Base-by-base conservation (phyloP, 2,329 filamentous ascomycete genomes). In the Paraconiothyrium brasiliense region DNA sequence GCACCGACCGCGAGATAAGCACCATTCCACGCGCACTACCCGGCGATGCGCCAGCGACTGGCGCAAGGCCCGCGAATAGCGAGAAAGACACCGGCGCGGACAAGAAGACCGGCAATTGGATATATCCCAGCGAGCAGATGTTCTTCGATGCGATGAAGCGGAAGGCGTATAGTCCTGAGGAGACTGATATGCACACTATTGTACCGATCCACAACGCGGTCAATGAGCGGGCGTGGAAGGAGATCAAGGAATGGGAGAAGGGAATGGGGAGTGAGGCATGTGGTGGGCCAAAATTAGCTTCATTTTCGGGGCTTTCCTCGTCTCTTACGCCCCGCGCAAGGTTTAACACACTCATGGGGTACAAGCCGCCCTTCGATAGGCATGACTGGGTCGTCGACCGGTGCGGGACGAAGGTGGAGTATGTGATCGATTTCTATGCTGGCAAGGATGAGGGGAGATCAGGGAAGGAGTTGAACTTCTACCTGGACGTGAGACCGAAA, bases 121-220 rank as follows among this genome's bases (percentile, higher is more conserved):
- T 99, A 63, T 99, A 99, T 79, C 95, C 95, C 0, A 95, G 92
- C 0, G 94, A 98, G 78, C 91, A 92, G 75, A 97, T 97, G 89
- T 99, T 99, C 84, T 98, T 98, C 82, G 92, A 97, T 51, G 95
- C 95, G 48, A 94, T 99, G 89, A 89, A 91, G 83, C 90, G 94
- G 76, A 99, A 99, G 80, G 91, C 90, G 47, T 90, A 93, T 82
- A 87, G 89, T 63, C 89, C 87, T 34, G 82, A 84, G 14, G 87
- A 87, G 0, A 83, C 85, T 6, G 93, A 97, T 79, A 97, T 97
- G 90, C 90, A 87, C 72, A 92, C 92, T 37, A 94, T 98, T 37
- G 94, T 98, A 58, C 95, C 93, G 2, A 98, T 98, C 72, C 95
- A 99, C 82, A 99, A 99, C 77, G 95, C 95, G 48, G 95, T 99